Evolutionary conservation across 2,329 filamentous ascomycete species (phyloP).

Genomic region (Alternaria solani): DNA sequence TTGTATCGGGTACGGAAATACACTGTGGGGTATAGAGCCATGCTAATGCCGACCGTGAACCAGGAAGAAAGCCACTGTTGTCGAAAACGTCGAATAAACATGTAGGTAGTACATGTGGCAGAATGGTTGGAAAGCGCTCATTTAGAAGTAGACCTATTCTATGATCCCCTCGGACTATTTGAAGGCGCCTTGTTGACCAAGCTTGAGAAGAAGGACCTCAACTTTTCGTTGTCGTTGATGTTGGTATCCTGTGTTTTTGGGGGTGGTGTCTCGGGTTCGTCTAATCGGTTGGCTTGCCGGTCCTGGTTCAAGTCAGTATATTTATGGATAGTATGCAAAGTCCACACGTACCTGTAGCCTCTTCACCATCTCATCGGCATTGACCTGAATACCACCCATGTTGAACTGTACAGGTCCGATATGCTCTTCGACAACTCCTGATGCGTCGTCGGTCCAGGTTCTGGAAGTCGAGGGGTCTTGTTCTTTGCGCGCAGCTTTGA

Average conservation of each 20-base stretch:
- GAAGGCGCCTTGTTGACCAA: constrained; percentile 45
- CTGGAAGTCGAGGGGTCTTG: constrained; percentile 34
- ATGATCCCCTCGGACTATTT: constrained; percentile 38
- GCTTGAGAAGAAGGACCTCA: constrained; percentile 52
- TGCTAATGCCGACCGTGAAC: constrained; percentile 22
- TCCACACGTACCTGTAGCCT: constrained; percentile 73
- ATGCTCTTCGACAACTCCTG: constrained; percentile 62
- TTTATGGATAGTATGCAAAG: too few species aligned
- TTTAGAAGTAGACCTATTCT: background rate
- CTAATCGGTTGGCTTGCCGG: constrained; percentile 47
- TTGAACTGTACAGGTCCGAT: constrained; percentile 97
- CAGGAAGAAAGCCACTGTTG: constrained; percentile 7
- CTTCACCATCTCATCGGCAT: constrained; percentile 92
- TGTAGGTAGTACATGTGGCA: background rate
- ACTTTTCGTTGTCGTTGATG: constrained; percentile 51
- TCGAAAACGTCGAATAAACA: constrained; percentile 6
- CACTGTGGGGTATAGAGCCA: constrained; percentile 35
- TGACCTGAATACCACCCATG: constrained; percentile 95
- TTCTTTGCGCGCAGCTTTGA: constrained; percentile 47
- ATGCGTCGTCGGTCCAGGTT: constrained; percentile 37
- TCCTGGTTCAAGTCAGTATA: constrained; percentile 39
- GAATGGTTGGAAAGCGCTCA: background rate
- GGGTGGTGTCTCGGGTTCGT: constrained; percentile 38
- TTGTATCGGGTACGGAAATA: constrained; percentile 24
- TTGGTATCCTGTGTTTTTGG: constrained; percentile 37